Conservation (phyloP, 805 yeast genomes). For the Danielia oregonensis region DNA sequence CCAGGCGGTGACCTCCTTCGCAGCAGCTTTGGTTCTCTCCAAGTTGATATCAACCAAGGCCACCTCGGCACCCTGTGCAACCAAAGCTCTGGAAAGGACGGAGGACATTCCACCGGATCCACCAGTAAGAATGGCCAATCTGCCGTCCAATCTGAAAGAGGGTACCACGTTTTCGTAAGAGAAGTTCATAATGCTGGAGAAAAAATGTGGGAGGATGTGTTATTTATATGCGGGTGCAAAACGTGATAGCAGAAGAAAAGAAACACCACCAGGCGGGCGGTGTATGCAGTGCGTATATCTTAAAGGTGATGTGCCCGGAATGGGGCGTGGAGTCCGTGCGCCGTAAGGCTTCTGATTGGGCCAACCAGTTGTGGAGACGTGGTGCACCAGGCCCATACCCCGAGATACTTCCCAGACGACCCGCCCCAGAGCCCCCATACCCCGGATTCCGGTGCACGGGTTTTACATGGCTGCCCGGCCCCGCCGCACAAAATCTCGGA, state of each 20-base stretch:
- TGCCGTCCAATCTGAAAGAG: constrained; percentile 63
- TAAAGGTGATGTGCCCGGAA: too few species aligned
- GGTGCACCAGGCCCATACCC: too few species aligned
- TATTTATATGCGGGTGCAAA: constrained; percentile 2
- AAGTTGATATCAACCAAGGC: constrained; percentile 69
- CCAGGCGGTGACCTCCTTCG: constrained; percentile 48
- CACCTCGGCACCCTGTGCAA: constrained; percentile 74
- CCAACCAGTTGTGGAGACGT: too few species aligned
- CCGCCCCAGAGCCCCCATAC: too few species aligned
- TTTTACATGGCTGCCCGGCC: too few species aligned
- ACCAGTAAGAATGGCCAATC: constrained; percentile 71
- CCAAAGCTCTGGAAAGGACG: constrained; percentile 59
- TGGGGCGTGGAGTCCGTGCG: too few species aligned
- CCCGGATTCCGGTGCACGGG: too few species aligned
- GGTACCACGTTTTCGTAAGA: constrained; percentile 52
- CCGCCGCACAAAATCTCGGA: too few species aligned
- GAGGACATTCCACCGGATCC: constrained; percentile 78
- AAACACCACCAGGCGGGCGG: too few species aligned
- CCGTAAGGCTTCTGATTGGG: too few species aligned
- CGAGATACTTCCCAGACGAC: too few species aligned
- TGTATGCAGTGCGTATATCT: too few species aligned
- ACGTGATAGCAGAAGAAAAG: not conserved
- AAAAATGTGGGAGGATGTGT: not conserved
- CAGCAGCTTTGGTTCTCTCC: constrained; percentile 53
- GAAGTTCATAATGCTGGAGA: constrained; percentile 10